phyloP scores from a whole-genome alignment of 257 asterid species.

The Solanum clarkiae region DNA sequence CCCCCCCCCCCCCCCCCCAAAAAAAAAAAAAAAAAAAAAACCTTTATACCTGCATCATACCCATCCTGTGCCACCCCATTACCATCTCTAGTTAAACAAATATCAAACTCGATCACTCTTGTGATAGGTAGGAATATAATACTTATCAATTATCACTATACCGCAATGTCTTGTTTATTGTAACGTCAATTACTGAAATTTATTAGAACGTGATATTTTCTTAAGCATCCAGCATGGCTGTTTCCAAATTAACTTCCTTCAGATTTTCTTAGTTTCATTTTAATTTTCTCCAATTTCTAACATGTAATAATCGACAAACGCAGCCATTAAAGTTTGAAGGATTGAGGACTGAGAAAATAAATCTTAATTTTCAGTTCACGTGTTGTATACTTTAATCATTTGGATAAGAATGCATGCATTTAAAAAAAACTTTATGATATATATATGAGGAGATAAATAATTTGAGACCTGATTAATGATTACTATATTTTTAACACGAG shows the following conservation, averaged over 20 bases:
- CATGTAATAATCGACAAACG: background rate
- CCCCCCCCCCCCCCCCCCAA: no score
- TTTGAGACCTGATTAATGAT: background rate
- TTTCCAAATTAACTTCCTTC: background rate
- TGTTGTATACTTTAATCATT: background rate
- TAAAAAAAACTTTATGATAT: background rate
- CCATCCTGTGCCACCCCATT: no score
- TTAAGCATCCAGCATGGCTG: no score
- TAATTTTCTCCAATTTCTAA: background rate
- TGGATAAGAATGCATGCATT: background rate
- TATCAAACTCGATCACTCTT: no score
- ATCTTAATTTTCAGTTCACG: background rate
- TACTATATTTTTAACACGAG: background rate
- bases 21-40: no score
- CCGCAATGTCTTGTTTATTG: no score
- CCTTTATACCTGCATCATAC: no score
- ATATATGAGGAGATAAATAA: background rate
- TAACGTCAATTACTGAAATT: no score
- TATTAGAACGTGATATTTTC: no score
- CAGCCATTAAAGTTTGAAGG: background rate
- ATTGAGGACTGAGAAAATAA: background rate
- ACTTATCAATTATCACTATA: no score
- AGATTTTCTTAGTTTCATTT: background rate
- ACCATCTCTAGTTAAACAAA: no score
- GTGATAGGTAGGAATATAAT: background rate